phyloP scores from a whole-genome alignment of 495 filamentous ascomycete genomes.

The Xylaria castorea region DNA sequence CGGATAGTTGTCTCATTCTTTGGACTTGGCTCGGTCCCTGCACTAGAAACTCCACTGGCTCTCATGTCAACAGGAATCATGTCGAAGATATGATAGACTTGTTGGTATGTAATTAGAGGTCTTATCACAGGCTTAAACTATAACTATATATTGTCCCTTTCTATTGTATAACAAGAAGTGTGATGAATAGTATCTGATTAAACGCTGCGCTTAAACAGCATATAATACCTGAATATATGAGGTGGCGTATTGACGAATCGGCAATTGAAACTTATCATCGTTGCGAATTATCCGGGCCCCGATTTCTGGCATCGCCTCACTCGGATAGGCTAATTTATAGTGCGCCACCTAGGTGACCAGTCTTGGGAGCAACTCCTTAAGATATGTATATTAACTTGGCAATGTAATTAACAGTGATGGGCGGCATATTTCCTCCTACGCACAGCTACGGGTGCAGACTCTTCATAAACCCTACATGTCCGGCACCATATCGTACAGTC shows the following conservation, averaged over 20 bases:
- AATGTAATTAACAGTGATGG: not conserved
- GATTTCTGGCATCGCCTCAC: not conserved
- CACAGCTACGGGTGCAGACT: not conserved
- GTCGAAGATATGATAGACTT: not conserved
- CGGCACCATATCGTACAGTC: not conserved
- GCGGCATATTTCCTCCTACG: constrained; percentile 9
- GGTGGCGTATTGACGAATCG: not conserved
- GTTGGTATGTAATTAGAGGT: not conserved
- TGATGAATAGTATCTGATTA: not conserved
- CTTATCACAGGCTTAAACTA: not conserved
- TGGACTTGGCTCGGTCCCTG: too few species aligned
- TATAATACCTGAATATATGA: constrained; percentile 4
- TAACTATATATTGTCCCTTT: not conserved
- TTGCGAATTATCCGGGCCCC: constrained; percentile 17
- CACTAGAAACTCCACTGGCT: too few species aligned
- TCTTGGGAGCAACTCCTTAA: not conserved
- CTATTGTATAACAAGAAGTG: too few species aligned
- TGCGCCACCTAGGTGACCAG: not conserved
- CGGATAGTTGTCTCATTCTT: too few species aligned
- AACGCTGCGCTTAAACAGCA: not conserved
- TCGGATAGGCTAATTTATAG: constrained; percentile 22
- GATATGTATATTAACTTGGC: constrained; percentile 15
- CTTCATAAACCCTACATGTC: not conserved
- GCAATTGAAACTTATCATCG: constrained; percentile 3
- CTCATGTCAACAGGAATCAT: not conserved